Evolutionary conservation across 306 rosid genomes (phyloP).

Genomic region (Castanea crenata): DNA sequence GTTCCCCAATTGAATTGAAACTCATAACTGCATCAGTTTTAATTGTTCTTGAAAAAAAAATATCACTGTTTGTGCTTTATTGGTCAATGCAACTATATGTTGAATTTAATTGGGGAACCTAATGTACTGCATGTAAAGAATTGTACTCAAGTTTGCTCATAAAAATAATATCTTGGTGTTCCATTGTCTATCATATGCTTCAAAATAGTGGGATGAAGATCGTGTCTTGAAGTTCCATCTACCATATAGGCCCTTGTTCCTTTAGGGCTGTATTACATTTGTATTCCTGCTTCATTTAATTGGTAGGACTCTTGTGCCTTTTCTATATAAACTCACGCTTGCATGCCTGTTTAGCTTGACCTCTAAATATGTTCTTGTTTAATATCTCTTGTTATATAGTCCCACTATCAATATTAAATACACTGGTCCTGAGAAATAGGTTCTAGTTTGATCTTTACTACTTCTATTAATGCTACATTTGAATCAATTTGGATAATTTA

Average conservation of each 20-base stretch:
- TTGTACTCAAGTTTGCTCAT: too few species aligned
- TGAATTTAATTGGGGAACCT: too few species aligned
- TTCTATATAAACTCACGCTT: not conserved
- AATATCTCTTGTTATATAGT: not conserved
- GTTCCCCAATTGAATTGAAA: too few species aligned
- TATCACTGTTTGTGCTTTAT: too few species aligned
- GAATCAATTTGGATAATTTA: not conserved
- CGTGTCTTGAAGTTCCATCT: not conserved
- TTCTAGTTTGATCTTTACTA: conserved; percentile 12
- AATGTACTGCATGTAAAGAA: too few species aligned
- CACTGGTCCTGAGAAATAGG: conserved; percentile 1
- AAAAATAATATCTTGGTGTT: too few species aligned
- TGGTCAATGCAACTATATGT: too few species aligned
- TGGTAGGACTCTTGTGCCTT: conserved; percentile 14
- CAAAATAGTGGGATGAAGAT: not conserved
- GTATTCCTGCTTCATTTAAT: conserved; percentile 12
- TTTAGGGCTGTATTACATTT: conserved; percentile 2
- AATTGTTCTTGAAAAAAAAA: too few species aligned
- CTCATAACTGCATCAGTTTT: too few species aligned
- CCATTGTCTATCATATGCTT: not conserved
- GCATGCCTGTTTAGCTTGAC: not conserved
- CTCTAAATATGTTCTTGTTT: conserved; percentile 16
- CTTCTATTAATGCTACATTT: conserved; percentile 1
- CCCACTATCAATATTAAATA: not conserved
- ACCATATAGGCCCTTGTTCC: not conserved